Conservation (phyloP, 352 stramenopile species). For the Phytophthora gonapodyides region DNA sequence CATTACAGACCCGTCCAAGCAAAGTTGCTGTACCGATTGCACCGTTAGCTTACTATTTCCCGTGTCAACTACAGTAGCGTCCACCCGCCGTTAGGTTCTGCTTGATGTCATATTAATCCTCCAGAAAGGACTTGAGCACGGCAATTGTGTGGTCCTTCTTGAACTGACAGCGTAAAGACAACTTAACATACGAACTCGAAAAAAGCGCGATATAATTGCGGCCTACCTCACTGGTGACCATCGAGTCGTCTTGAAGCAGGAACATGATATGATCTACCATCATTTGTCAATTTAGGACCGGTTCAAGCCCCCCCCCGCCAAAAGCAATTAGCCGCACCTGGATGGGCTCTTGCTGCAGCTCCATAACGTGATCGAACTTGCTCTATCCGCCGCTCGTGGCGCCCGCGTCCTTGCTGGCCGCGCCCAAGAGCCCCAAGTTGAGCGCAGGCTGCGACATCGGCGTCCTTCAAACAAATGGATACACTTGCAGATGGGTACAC, state of each 20-base stretch:
- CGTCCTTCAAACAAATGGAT: conserved; percentile 19
- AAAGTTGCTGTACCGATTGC: conserved; percentile 43
- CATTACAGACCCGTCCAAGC: conserved; percentile 40
- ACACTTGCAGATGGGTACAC: conserved; percentile 11
- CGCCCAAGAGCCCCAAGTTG: conserved; percentile 30
- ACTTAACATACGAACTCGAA: background rate
- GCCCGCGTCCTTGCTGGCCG: conserved; percentile 27
- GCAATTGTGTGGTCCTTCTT: conserved; percentile 68
- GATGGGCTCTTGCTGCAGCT: conserved; percentile 61
- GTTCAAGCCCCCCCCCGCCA: background rate
- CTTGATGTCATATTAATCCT: conserved; percentile 54
- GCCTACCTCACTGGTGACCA: conserved; percentile 41
- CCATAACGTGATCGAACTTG: conserved; percentile 66
- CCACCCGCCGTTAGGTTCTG: conserved; percentile 36
- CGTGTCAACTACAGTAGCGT: background rate
- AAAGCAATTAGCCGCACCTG: conserved; percentile 25
- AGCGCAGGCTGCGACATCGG: conserved; percentile 35
- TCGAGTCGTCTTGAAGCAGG: conserved; percentile 60
- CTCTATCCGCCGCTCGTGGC: conserved; percentile 32
- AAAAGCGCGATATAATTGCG: background rate
- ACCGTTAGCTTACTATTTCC: background rate
- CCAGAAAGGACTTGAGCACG: conserved; percentile 64
- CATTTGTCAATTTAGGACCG: background rate
- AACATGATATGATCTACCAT: conserved; percentile 65
- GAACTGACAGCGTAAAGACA: conserved; percentile 39